Conservation (phyloP, 140 eudicot genomes). For the Senecio squalidus region DNA sequence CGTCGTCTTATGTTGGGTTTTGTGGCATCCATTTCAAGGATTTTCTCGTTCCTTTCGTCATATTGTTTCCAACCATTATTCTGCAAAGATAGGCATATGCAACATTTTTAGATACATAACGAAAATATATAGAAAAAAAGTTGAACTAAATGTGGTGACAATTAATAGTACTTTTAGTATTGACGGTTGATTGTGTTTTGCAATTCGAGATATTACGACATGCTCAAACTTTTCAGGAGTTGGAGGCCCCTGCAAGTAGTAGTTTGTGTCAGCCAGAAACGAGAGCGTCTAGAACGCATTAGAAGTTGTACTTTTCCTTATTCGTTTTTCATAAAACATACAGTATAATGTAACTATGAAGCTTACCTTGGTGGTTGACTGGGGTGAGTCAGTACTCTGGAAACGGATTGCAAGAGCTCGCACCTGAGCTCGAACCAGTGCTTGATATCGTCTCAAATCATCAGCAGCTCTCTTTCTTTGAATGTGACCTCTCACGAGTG, state of each 20-base stretch:
- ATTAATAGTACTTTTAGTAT: conserved; percentile 43
- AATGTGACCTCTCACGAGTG: conserved; percentile 72
- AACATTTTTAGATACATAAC: background rate
- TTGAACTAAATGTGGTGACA: background rate
- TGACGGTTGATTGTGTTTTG: conserved; percentile 31
- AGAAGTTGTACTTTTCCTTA: background rate
- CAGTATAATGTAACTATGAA: background rate
- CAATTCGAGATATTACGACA: conserved; percentile 18
- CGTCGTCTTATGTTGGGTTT: conserved; percentile 38
- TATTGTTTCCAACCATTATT: conserved; percentile 40
- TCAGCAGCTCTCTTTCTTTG: conserved; percentile 53
- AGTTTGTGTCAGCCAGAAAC: background rate
- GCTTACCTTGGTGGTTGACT: conserved; percentile 31
- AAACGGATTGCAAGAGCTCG: conserved; percentile 50
- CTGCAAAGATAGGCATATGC: conserved; percentile 36
- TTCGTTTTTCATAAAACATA: background rate
- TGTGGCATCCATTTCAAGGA: conserved; percentile 61
- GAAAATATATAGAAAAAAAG: background rate
- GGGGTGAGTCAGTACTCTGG: conserved; percentile 34
- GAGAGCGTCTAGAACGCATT: background rate
- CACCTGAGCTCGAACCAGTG: conserved; percentile 43
- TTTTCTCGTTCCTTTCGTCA: conserved; percentile 45
- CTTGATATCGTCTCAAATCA: conserved; percentile 49
- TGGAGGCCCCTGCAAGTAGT: conserved; percentile 58
- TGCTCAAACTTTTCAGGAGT: conserved; percentile 87